Percentiles rank a stretch among this genome's conserved stretches.
Evolutionary conservation across 805 yeast genomes (phyloP).

Genomic region (Nakazawaea wickerhamii): DNA sequence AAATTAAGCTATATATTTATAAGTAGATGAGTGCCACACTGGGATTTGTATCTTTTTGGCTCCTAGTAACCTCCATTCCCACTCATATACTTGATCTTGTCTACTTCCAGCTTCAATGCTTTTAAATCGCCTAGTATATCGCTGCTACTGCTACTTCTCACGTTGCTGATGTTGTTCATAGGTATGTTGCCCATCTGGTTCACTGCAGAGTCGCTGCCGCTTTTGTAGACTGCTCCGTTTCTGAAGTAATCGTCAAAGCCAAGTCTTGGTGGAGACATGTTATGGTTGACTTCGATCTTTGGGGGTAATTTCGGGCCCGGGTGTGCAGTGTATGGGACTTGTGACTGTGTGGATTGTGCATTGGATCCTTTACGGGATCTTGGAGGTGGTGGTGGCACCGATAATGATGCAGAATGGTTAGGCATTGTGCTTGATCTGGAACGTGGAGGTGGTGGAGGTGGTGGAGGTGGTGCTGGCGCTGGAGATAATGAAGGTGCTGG

Average conservation of each 20-base stretch:
- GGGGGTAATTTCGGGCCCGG: constrained; percentile 8
- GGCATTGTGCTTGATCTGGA: constrained; percentile 21
- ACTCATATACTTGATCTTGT: constrained; percentile 43
- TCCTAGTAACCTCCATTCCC: constrained; percentile 20
- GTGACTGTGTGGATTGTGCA: constrained; percentile 9
- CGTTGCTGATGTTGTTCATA: background rate
- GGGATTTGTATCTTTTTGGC: background rate
- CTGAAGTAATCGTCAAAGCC: constrained; percentile 14
- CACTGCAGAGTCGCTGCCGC: constrained; percentile 1
- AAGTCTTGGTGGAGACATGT: constrained; percentile 15
- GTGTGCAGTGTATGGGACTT: constrained; percentile 7
- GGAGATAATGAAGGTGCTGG: constrained; percentile 1
- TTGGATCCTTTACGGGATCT: constrained; percentile 16
- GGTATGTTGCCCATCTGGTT: background rate
- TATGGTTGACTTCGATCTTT: constrained; percentile 10
- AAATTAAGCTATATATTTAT: too few species aligned
- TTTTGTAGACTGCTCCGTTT: constrained; percentile 10
- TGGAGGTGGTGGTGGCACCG: constrained; percentile 28
- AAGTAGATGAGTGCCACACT: too few species aligned
- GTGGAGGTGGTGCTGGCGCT: constrained; percentile 11
- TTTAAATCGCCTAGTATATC: constrained; percentile 60
- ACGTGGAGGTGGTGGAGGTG: constrained; percentile 16
- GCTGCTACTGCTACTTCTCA: constrained; percentile 1
- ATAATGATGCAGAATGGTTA: constrained; percentile 31
- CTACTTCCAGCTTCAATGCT: constrained; percentile 67